A percentile compares a stretch with the other conserved stretches of the same genome.
Evolutionary conservation across 2,329 filamentous ascomycete genomes (phyloP).

Genomic region (Calonectria pauciramosa): DNA sequence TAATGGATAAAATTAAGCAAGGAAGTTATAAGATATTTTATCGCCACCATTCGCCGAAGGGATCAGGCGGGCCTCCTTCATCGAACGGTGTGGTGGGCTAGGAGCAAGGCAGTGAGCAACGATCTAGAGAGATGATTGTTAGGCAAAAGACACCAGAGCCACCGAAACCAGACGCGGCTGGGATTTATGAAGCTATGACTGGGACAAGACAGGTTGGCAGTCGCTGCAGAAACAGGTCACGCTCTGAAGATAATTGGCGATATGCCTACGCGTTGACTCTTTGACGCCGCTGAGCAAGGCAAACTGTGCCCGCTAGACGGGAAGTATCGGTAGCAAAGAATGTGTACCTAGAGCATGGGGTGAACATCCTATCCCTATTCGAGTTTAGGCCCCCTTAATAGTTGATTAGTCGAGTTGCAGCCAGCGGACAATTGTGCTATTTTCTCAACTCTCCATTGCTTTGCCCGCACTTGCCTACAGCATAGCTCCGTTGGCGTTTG

Average conservation of each 20-base stretch:
- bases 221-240: conserved; percentile 36
- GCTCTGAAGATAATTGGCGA: conserved; percentile 51
- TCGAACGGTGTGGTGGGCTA: conserved; percentile 8
- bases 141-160: conserved; percentile 33
- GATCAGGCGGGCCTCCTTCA: conserved; percentile 15
- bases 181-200: conserved; percentile 44
- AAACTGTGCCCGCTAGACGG: not conserved
- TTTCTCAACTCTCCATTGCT: not conserved
- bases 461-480: not conserved
- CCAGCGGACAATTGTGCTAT: not conserved
- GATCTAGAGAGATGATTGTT: conserved; percentile 41
- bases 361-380: not conserved
- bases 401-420: not conserved
- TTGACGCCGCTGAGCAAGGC: conserved; percentile 21
- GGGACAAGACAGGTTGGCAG: conserved; percentile 30
- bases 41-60: conserved; percentile 36
- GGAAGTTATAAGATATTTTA: conserved; percentile 43
- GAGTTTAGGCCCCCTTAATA: not conserved
- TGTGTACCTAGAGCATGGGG: not conserved
- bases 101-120: not conserved
- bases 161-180: conserved; percentile 32
- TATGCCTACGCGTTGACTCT: conserved; percentile 48
- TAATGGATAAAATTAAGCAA: conserved; percentile 48
- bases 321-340: not conserved
- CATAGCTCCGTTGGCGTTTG: not conserved